A percentile compares a stretch with the other conserved stretches of the same genome.
Evolutionary conservation across 306 rosid species (phyloP).

Genomic region (Ochetophila trinervis): DNA sequence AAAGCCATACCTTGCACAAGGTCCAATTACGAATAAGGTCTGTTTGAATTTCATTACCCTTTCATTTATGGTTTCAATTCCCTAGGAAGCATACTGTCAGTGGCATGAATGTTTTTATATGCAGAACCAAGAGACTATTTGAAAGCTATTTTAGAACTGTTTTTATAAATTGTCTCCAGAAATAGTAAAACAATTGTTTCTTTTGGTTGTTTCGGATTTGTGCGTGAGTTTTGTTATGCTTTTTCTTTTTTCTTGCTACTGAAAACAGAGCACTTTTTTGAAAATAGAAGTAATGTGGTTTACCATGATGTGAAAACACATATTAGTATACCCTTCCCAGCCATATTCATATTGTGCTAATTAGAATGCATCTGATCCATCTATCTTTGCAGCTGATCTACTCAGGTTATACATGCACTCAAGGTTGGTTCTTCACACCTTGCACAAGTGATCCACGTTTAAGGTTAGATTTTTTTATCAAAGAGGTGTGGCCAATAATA

Average conservation of each 20-base stretch:
- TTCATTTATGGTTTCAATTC: constrained; percentile 7
- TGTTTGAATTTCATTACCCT: constrained; percentile 16
- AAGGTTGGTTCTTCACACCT: constrained; percentile 98
- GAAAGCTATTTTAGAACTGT: too few species aligned
- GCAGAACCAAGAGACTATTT: too few species aligned
- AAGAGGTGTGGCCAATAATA: background rate
- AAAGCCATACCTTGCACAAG: constrained; percentile 88
- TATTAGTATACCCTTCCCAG: background rate
- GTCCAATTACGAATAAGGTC: constrained; percentile 94
- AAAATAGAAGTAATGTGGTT: background rate
- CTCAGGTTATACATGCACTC: constrained; percentile 88
- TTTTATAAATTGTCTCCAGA: too few species aligned
- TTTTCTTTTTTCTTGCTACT: background rate
- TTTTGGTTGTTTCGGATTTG: too few species aligned
- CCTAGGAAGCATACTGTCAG: background rate
- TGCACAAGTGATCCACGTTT: constrained; percentile 81
- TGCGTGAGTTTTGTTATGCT: background rate
- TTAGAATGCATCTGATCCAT: constrained; percentile 11
- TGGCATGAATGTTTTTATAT: too few species aligned
- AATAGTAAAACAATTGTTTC: too few species aligned
- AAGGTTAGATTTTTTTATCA: constrained; percentile 50
- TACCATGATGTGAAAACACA: background rate
- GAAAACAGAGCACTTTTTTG: background rate
- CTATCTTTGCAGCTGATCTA: constrained; percentile 58
- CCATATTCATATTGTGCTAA: constrained; percentile 11